These are phyloP conservation scores for Clonostachys rhizophaga DNA, from an alignment of 2,329 filamentous ascomycete species.

Conservation along the genomic window DNA sequence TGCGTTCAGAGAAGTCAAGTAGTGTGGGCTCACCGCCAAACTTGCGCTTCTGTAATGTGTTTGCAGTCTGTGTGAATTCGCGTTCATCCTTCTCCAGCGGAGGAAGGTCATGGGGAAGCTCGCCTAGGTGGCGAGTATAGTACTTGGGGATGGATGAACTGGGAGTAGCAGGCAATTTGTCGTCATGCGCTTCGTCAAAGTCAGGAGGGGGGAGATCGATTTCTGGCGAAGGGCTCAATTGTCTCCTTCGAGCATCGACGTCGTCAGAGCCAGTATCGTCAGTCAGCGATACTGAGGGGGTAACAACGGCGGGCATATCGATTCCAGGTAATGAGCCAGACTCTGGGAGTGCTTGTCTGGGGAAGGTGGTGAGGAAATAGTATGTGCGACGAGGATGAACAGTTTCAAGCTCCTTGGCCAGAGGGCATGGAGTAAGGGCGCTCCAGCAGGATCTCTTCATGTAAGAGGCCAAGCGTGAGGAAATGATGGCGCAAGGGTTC, in stretches of 20 bases:
- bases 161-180: slow-evolving; percentile 56
- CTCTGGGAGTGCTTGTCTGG: slow-evolving; percentile 73
- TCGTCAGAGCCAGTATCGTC: slow-evolving; percentile 59
- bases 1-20: slow-evolving; percentile 21
- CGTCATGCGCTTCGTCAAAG: slow-evolving; percentile 69
- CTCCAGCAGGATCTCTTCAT: slow-evolving; percentile 83
- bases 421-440: slow-evolving; percentile 72
- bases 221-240: slow-evolving; percentile 87
- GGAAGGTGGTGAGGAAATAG: slow-evolving; percentile 89
- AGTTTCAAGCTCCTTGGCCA: slow-evolving; percentile 88
- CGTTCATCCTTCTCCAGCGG: slow-evolving; percentile 91
- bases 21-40: slow-evolving; percentile 35
- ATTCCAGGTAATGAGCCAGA: slow-evolving; percentile 17
- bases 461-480: slow-evolving; percentile 84
- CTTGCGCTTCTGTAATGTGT: slow-evolving; percentile 69
- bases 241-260: slow-evolving; percentile 61
- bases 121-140: slow-evolving; percentile 38
- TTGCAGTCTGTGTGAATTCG: slow-evolving; percentile 94
- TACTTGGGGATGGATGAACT: slow-evolving; percentile 39
- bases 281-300: slow-evolving; percentile 72
- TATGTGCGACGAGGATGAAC: slow-evolving; percentile 93
- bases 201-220: slow-evolving; percentile 86
- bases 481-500: slow-evolving; percentile 92
- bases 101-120: slow-evolving; percentile 69
- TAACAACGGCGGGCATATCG: slow-evolving; percentile 61